Conservation (phyloP, 768 basidiomycete genomes). For the Boletus vermiculosoides region DNA sequence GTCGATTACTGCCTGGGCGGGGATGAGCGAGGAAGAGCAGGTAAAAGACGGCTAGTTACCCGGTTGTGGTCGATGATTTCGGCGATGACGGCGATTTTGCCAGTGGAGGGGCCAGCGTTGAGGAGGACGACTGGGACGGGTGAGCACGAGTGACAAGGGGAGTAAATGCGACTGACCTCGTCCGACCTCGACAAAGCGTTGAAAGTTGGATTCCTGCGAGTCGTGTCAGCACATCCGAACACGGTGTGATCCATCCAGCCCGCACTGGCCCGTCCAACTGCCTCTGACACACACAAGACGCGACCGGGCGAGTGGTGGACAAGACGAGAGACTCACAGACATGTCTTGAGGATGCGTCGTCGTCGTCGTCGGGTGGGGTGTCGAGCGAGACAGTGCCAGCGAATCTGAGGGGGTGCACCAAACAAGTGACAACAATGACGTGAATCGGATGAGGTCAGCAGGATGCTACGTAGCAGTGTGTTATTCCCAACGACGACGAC, state of each 20-base stretch:
- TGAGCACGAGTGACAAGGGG: constrained; percentile 1
- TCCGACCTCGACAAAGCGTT: constrained; percentile 97
- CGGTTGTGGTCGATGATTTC: constrained; percentile 99
- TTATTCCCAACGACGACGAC: too few relatives aligned
- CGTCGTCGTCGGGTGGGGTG: constrained; percentile 3
- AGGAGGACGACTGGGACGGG: constrained; percentile 73
- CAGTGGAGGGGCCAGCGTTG: constrained; percentile 79
- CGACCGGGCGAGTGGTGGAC: neutral
- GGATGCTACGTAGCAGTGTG: too few relatives aligned
- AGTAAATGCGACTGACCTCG: constrained; percentile 52
- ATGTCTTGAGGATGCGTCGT: constrained; percentile 11
- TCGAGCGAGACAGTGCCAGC: neutral
- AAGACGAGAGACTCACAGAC: constrained; percentile 18
- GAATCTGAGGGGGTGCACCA: neutral
- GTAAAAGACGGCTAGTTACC: constrained; percentile 41
- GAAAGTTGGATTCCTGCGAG: constrained; percentile 79
- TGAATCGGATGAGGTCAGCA: constrained; percentile 9
- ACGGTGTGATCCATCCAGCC: constrained; percentile 11
- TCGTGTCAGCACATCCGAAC: constrained; percentile 20
- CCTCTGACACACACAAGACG: neutral
- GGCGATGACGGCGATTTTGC: constrained; percentile 91
- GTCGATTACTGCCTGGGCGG: constrained; percentile 84
- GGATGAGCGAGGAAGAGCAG: neutral
- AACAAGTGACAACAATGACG: constrained; percentile 15
- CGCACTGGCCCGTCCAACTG: neutral